Percentiles rank a stretch among this genome's conserved stretches.
Conservation (phyloP, 352 stramenopile species). For the Thalassiosira livingstoniorum region DNA sequence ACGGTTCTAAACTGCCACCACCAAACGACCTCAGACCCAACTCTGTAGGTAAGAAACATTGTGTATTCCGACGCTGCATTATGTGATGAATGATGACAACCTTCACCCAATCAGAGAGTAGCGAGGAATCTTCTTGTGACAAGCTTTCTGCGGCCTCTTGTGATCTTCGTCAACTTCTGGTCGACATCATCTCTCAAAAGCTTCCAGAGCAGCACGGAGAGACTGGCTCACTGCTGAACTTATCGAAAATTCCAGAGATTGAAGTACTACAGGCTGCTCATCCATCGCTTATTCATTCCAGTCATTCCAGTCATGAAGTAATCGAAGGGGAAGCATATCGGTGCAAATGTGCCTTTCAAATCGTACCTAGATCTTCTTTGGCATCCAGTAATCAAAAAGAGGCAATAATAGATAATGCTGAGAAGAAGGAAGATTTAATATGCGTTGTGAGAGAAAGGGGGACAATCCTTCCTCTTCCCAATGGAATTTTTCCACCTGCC, state of each 20-base stretch:
- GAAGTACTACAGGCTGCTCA: constrained; percentile 12
- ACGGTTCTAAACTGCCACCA: too few species aligned
- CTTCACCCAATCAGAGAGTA: too few species aligned
- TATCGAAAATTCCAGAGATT: constrained; percentile 15
- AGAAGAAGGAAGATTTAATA: constrained; percentile 45
- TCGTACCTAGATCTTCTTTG: constrained; percentile 23
- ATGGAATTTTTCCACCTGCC: constrained; percentile 67
- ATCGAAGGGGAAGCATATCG: constrained; percentile 60
- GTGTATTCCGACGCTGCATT: too few species aligned
- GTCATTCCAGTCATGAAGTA: neutral
- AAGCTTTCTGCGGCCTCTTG: too few species aligned
- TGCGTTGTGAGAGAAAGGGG: constrained; percentile 61
- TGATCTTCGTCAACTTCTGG: neutral
- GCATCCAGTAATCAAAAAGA: too few species aligned
- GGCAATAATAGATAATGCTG: too few species aligned
- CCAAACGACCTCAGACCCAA: too few species aligned
- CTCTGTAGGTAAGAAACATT: too few species aligned
- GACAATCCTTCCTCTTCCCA: constrained; percentile 44
- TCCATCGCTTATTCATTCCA: neutral
- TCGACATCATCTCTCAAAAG: neutral
- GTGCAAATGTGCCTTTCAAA: constrained; percentile 76
- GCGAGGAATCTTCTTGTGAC: too few species aligned
- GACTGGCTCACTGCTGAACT: neutral
- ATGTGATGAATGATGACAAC: too few species aligned
- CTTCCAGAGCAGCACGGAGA: neutral